A percentile compares a stretch with the other conserved stretches of the same genome.
Evolutionary conservation across 2,329 filamentous ascomycete species (phyloP).

Genomic region (Epichloe brachyelytri): DNA sequence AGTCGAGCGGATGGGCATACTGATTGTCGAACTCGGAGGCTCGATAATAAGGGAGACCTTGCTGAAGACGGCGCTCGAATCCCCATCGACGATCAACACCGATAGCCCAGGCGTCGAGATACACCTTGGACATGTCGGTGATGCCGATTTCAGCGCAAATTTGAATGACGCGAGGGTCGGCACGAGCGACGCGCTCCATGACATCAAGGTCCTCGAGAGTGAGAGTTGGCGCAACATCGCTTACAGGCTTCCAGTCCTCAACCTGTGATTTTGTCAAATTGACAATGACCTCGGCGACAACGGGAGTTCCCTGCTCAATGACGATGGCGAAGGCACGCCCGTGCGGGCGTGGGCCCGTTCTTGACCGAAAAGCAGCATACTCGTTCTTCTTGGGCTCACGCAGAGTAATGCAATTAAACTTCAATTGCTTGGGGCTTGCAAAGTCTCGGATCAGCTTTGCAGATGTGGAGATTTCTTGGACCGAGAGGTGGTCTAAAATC

Average conservation of each 20-base stretch:
- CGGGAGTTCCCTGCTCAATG: conserved; percentile 24
- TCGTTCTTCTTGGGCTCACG: conserved; percentile 50
- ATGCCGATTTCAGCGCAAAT: conserved; percentile 66
- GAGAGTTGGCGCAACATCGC: conserved; percentile 37
- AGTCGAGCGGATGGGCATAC: conserved; percentile 43
- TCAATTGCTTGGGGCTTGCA: conserved; percentile 19
- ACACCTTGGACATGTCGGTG: conserved; percentile 71
- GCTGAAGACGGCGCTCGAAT: conserved; percentile 57
- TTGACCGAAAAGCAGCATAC: conserved; percentile 47
- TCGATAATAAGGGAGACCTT: conserved; percentile 72
- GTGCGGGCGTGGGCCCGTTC: conserved; percentile 31
- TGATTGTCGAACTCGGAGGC: conserved; percentile 56
- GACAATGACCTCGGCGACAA: conserved; percentile 40
- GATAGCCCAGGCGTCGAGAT: conserved; percentile 77
- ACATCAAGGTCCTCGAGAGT: conserved; percentile 73
- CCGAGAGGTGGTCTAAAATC: conserved; percentile 33
- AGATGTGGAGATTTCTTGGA: conserved; percentile 39
- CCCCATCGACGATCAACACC: conserved; percentile 71
- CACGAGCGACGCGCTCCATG: conserved; percentile 55
- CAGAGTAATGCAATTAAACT: conserved; percentile 52
- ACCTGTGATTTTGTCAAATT: conserved; percentile 27
- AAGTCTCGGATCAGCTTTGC: conserved; percentile 33
- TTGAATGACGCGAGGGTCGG: conserved; percentile 62
- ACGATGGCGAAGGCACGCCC: conserved; percentile 39
- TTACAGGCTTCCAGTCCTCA: conserved; percentile 33